Conservation (phyloP, 163 green algal species). For the Scenedesmus sp. region DNA sequence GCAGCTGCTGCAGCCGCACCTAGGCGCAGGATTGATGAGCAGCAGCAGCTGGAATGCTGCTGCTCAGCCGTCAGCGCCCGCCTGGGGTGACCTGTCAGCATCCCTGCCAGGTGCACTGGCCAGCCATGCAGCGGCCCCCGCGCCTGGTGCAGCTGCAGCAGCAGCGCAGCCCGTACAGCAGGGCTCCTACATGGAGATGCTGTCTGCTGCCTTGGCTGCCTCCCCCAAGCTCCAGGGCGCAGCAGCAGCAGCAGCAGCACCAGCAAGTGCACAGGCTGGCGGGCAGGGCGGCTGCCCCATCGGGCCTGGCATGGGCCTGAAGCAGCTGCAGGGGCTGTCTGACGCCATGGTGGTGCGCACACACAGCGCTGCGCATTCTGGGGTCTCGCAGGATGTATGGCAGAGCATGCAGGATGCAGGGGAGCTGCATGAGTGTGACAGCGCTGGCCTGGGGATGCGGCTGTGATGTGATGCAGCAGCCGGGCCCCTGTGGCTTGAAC, state of each 20-base stretch:
- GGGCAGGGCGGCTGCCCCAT: not conserved
- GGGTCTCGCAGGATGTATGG: not conserved
- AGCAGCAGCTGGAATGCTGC: not conserved
- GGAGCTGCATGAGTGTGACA: not conserved
- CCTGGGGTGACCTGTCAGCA: not conserved
- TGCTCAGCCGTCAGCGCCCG: not conserved
- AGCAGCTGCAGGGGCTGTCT: conserved; percentile 15
- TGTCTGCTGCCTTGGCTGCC: not conserved
- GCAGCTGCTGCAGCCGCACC: not conserved
- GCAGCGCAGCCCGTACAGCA: not conserved
- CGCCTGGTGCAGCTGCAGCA: not conserved
- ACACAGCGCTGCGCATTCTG: not conserved
- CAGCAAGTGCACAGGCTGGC: not conserved
- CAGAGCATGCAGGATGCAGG: not conserved
- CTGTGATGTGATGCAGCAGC: not conserved
- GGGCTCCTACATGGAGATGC: conserved; percentile 2
- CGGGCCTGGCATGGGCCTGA: not conserved
- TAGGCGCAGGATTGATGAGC: not conserved
- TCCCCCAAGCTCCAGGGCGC: not conserved
- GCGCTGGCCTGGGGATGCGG: not conserved
- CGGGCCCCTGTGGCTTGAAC: not conserved
- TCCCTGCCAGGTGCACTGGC: not conserved
- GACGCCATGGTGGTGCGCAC: not conserved
- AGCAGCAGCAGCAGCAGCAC: not conserved
- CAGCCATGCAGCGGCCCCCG: not conserved